Conservation (phyloP, 225 moss, liverwort and hornwort genomes). For the Bryoerythrophyllum caledonicum region DNA sequence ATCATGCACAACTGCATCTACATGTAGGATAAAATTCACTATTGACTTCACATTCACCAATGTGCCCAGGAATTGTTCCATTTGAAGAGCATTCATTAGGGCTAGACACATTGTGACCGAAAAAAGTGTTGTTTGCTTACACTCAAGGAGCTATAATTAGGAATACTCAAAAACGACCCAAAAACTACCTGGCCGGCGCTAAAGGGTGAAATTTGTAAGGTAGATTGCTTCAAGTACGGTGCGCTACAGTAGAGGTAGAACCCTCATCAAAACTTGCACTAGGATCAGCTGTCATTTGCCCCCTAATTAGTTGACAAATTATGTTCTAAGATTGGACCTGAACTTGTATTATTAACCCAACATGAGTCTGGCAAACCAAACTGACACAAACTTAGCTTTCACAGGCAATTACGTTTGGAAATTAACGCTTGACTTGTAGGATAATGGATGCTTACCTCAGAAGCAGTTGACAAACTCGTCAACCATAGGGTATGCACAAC, state of each 20-base stretch:
- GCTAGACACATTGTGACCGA: no score
- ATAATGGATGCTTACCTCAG: slow-evolving; percentile 9
- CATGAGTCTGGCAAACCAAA: background rate
- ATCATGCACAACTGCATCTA: no score
- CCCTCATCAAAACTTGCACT: background rate
- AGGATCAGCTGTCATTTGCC: background rate
- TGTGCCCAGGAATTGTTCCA: no score
- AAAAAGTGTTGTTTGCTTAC: no score
- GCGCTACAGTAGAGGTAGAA: background rate
- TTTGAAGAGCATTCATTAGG: no score
- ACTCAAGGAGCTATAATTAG: no score
- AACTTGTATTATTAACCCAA: background rate
- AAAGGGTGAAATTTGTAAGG: no score
- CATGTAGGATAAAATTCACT: no score
- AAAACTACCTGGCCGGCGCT: no score
- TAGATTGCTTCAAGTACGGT: no score
- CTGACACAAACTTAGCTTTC: background rate
- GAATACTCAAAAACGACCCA: no score
- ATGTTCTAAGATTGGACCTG: background rate
- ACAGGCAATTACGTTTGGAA: background rate
- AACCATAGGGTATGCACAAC: background rate
- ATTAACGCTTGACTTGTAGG: background rate
- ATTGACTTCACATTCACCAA: no score
- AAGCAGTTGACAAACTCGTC: slow-evolving; percentile 16
- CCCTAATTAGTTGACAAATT: background rate